phyloP scores from a whole-genome alignment of 2,329 filamentous ascomycete species.

The Colletotrichum sp. region DNA sequence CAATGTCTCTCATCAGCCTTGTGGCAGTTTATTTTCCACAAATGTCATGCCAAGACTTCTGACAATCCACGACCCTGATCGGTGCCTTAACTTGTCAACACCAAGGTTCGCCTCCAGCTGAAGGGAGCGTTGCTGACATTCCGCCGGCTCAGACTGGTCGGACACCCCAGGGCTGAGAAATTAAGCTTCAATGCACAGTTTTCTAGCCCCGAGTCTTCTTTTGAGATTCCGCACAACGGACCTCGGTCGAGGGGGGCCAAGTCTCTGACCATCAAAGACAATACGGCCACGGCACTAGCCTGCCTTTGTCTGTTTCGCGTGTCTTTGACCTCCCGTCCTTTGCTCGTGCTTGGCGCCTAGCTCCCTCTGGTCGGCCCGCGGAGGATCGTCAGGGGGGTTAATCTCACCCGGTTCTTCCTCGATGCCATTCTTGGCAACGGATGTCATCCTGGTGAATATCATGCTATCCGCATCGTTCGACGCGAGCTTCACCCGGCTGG shows the following conservation, averaged over 20 bases:
- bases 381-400: background rate
- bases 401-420: background rate
- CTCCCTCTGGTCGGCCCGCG: background rate
- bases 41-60: conserved; percentile 3
- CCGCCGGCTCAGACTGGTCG: background rate
- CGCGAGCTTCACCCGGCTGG: background rate
- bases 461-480: background rate
- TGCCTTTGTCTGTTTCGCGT: background rate
- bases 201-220: background rate
- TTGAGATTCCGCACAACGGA: background rate
- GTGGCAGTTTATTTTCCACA: background rate
- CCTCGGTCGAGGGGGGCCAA: background rate
- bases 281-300: background rate
- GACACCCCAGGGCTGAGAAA: background rate
- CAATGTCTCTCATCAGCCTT: background rate
- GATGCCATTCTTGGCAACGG: background rate
- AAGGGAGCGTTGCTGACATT: background rate
- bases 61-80: background rate
- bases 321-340: background rate
- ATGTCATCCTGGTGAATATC: background rate
- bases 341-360: background rate
- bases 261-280: background rate
- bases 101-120: background rate
- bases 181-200: background rate
- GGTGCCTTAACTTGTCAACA: background rate